Evolutionary conservation across 371 early-diverging fungal genomes (phyloP), one percentile per base, ranked within the genome.

Genomic region (Syncephalastrum monosporum): DNA sequence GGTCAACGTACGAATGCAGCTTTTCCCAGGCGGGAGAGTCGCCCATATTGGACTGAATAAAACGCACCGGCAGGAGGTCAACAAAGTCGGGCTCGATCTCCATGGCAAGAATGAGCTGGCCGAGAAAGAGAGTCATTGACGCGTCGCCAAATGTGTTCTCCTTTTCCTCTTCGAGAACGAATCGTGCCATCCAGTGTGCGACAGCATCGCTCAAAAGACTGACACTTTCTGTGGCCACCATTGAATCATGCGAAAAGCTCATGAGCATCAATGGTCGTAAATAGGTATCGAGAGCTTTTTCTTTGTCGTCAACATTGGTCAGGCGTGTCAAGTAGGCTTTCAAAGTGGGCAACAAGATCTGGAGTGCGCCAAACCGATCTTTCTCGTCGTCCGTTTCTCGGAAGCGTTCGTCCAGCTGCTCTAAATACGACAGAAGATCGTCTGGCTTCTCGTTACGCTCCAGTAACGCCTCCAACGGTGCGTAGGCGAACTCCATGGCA

Each of bases 11-110:
- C 4, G 49, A 51, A 17, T 60, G 50, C 0, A 64, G 42, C 42
- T 57, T 44, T 51, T 59, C 49, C 70, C 67, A 64, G 6, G n/a
- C 17, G n/a, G 15, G 43, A 29, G 45, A 16, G 14, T 55, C 54
- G 33, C 12, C 56, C 17, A 75, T 17, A 44, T 52, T 59, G 0
- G 54, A 17, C 16, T 59, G 47, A 29, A 57, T 60, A 57, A 67
- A 77, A 3, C 50, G 47, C 23, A 78, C 53, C 0, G 79, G 79
- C 25, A 71, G 62, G 14, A 78, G 56, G 50, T 75, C 79, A 4
- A 78, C 75, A 57, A 78, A 75, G 50, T 78, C 79, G 14, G 71
- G 71, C 43, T 78, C 79, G 5, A 55, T 42, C 42, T 69, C 68
- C 57, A 73, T 69, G n/a, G 63, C 68, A 6, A 55, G 45, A 15